Evolutionary conservation across 2,329 filamentous ascomycete genomes (phyloP).

Genomic region (Orbilia ellipsospora): DNA sequence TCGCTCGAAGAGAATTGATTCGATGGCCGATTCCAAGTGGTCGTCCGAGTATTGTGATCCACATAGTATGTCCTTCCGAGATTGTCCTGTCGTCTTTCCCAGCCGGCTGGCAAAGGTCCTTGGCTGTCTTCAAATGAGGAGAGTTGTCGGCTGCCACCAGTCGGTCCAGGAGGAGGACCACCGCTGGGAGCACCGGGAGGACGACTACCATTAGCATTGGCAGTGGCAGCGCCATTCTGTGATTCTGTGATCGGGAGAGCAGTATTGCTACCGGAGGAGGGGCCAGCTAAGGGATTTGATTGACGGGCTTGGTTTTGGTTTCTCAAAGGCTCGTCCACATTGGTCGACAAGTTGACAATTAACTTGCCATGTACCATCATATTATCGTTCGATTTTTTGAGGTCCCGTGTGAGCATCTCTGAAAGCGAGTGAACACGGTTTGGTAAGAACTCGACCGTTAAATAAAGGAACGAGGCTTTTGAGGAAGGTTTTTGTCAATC

Average conservation of each 20-base stretch:
- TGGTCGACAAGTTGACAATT: slow-evolving; percentile 95
- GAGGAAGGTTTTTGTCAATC: slow-evolving; percentile 59
- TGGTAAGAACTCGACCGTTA: slow-evolving; percentile 14
- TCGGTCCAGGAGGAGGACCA: slow-evolving; percentile 61
- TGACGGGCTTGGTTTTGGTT: slow-evolving; percentile 56
- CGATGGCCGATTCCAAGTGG: slow-evolving; percentile 94
- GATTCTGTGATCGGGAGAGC: slow-evolving; percentile 43
- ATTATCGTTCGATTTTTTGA: slow-evolving; percentile 98
- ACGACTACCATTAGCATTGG: slow-evolving; percentile 62
- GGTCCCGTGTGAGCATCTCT: slow-evolving; percentile 97
- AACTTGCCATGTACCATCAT: slow-evolving; percentile 97
- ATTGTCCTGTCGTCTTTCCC: slow-evolving; percentile 96
- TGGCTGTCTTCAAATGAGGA: slow-evolving; percentile 98
- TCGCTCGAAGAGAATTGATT: slow-evolving; percentile 79
- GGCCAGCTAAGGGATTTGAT: slow-evolving; percentile 53
- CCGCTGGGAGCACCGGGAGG: slow-evolving; percentile 61
- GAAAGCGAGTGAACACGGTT: slow-evolving; percentile 53
- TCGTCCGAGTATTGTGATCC: slow-evolving; percentile 95
- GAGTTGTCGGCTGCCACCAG: slow-evolving; percentile 70
- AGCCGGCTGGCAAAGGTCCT: slow-evolving; percentile 88
- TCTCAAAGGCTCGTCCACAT: slow-evolving; percentile 77
- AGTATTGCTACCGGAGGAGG: slow-evolving; percentile 60
- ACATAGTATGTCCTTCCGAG: slow-evolving; percentile 97
- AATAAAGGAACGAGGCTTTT: slow-evolving; percentile 26
- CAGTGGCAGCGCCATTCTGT: slow-evolving; percentile 64